These are phyloP conservation scores for Haplographium delicatum DNA, from an alignment of 495 filamentous ascomycete species.

Conservation along the genomic window DNA sequence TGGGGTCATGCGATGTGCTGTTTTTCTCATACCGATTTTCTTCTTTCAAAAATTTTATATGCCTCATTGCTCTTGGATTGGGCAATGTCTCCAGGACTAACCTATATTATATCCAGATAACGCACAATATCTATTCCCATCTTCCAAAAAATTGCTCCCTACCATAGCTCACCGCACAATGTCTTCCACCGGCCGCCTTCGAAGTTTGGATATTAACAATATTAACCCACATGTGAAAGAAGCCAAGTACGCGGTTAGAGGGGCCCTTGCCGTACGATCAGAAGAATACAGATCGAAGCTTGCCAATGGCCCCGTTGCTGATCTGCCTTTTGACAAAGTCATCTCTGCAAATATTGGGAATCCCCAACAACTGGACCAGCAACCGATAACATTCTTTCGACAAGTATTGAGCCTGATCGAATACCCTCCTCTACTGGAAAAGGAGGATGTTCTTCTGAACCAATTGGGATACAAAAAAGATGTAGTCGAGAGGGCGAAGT, in stretches of 20 bases:
- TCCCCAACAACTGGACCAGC: conserved; percentile 96
- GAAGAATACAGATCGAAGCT: conserved; percentile 81
- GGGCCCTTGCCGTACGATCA: conserved; percentile 85
- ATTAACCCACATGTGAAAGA: conserved; percentile 82
- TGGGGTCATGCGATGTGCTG: conserved; percentile 21
- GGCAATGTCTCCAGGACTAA: not conserved
- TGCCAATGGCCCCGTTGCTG: conserved; percentile 38
- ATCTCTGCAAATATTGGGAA: conserved; percentile 99
- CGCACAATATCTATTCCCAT: not conserved
- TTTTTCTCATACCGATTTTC: conserved; percentile 13
- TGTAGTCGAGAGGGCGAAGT: conserved; percentile 77
- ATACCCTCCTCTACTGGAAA: conserved; percentile 76
- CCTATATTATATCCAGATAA: conserved; percentile 17
- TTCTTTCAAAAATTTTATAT: conserved; percentile 21
- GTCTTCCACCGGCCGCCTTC: conserved; percentile 47
- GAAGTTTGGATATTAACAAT: conserved; percentile 73
- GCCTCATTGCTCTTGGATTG: conserved; percentile 9
- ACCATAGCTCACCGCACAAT: conserved; percentile 45
- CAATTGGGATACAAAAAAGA: conserved; percentile 78
- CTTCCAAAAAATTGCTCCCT: not conserved
- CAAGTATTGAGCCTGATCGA: conserved; percentile 94
- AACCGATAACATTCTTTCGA: conserved; percentile 97
- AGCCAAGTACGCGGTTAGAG: conserved; percentile 94
- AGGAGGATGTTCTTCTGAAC: conserved; percentile 63
- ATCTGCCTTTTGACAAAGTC: conserved; percentile 81